These are phyloP conservation scores for Fomitopsis serialis DNA, from an alignment of 768 basidiomycete species.

Conservation along the genomic window DNA sequence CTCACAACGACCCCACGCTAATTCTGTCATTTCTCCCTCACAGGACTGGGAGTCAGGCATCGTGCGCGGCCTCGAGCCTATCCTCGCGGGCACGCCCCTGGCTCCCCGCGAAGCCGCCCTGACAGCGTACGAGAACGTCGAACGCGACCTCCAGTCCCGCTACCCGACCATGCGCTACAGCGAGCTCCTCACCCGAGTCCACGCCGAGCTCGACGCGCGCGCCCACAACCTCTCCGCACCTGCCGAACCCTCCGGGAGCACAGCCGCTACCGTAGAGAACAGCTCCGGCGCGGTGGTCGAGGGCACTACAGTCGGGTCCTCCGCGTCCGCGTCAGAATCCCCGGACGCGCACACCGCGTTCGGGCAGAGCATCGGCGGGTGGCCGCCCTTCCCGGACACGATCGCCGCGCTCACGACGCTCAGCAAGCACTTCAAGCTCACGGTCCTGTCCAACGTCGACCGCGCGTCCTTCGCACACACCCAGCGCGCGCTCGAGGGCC, in stretches of 20 bases:
- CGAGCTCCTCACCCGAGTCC: conserved; percentile 44
- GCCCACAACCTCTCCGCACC: conserved; percentile 25
- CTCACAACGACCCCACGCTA: too few species aligned
- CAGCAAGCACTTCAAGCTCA: conserved; percentile 58
- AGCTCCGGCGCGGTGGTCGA: neutral
- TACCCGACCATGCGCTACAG: conserved; percentile 56
- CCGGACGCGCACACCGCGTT: conserved; percentile 29
- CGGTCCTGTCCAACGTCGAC: conserved; percentile 76
- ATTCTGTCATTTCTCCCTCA: too few species aligned
- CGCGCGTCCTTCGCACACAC: conserved; percentile 56
- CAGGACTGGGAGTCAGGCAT: conserved; percentile 76
- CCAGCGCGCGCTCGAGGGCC: conserved; percentile 40
- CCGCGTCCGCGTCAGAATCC: conserved; percentile 3
- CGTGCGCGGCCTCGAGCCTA: conserved; percentile 45
- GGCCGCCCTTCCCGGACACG: conserved; percentile 68
- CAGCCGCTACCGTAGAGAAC: neutral
- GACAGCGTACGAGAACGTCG: conserved; percentile 44
- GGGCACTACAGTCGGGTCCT: conserved; percentile 9
- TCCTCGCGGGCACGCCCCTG: conserved; percentile 31
- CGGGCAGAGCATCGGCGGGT: conserved; percentile 52
- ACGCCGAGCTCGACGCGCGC: conserved; percentile 28
- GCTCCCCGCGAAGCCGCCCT: conserved; percentile 52
- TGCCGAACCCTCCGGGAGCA: conserved; percentile 20
- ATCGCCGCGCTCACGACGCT: conserved; percentile 52
- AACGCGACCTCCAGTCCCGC: conserved; percentile 52